Evolutionary conservation across 2,329 filamentous ascomycete species (phyloP), one percentile per base, ranked within the genome.

Genomic region (Fusarium sarcochroum): DNA sequence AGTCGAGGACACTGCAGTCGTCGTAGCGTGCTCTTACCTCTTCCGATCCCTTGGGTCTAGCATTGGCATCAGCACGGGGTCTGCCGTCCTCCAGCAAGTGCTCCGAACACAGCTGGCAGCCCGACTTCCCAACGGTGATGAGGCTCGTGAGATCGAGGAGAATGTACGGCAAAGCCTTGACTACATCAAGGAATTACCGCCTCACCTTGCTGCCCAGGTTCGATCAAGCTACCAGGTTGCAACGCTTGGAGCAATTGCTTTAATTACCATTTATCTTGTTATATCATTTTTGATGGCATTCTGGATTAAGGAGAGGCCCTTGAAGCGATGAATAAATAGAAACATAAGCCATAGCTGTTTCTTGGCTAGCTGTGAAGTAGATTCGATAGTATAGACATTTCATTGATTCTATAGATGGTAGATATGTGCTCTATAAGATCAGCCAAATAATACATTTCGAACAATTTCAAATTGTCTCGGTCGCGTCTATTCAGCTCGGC

Each of bases 41-140:
- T 95, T 95, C 83, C 89, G 92, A 38, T 91, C 90, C 2, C 83
- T 94, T 1, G 93, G 92, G n/a, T 84, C 92, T n/a, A 91, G 90
- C 8, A 82, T 94, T 57, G 92, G 92, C 13, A 83, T 94, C 56
- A 91, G 90, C n/a, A 80, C 93, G 58, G 87, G 87, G 50, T 89
- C 91, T 2, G 92, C 91, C 2, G 85, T 93, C 9, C 86, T 93
- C 45, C 93, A 95, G 75, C 88, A 91, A 73, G 83, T 85, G 4
- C 82, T 95, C 20, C 83, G 91, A 17, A 80, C 80, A 3, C 81
- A 86, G 46, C 81, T 95, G 6, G 80, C 82, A 3, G 73, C 76
- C 2, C 82, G 83, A 4, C 80, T 94, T 46, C 79, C 83, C 6
- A 84, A 84, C 52, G 87, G 87, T 57, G 83, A 86, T 23, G 85